Conservation (phyloP, 78 protist species). For the Dictyostelium purpureum region DNA sequence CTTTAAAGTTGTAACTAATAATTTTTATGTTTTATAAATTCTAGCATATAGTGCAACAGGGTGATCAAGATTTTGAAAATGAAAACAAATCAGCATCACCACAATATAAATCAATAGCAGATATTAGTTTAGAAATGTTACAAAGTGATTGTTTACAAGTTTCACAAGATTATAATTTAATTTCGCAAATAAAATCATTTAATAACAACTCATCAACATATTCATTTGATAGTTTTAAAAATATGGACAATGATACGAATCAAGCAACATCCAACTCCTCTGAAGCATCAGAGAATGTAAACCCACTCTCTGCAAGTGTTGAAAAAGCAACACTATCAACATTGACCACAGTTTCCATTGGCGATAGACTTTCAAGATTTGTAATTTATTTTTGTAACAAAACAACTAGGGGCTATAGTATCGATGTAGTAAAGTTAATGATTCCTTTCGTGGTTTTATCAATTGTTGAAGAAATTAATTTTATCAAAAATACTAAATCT, state of each 20-base stretch:
- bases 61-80: neutral
- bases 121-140: slow-evolving; percentile 41
- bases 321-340: no score
- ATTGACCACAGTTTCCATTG: slow-evolving; percentile 6
- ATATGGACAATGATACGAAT: neutral
- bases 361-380: slow-evolving; percentile 23
- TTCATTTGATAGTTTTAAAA: neutral
- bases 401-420: slow-evolving; percentile 44
- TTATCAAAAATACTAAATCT: neutral
- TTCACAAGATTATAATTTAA: slow-evolving; percentile 28
- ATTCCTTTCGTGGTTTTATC: slow-evolving; percentile 61
- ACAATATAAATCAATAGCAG: slow-evolving; percentile 13
- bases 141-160: slow-evolving; percentile 38
- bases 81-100: neutral
- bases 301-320: neutral
- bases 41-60: slow-evolving; percentile 51
- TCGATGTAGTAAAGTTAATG: slow-evolving; percentile 30
- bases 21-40: neutral
- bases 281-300: neutral
- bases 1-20: neutral
- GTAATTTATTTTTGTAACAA: slow-evolving; percentile 19
- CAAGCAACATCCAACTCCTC: neutral
- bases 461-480: slow-evolving; percentile 18
- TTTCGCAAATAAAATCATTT: slow-evolving; percentile 36
- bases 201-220: neutral